Evolutionary conservation across 2,329 filamentous ascomycete species (phyloP).

Genomic region (Claviceps sp.): DNA sequence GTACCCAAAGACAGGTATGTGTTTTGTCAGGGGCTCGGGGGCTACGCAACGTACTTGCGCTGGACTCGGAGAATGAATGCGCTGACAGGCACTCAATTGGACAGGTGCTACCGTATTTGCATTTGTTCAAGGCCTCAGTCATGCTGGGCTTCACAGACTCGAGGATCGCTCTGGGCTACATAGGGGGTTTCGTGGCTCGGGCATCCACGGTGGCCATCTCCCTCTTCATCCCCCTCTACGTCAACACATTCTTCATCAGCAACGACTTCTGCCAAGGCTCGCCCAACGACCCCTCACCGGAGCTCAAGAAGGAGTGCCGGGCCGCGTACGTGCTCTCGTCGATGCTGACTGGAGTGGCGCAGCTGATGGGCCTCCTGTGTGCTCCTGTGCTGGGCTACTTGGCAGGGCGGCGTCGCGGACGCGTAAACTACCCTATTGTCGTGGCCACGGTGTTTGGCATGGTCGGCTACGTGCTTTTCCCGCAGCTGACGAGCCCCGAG

Average conservation of each 20-base stretch:
- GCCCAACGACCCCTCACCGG: slow-evolving; percentile 49
- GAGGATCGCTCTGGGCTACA: slow-evolving; percentile 73
- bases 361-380: slow-evolving; percentile 70
- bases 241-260: slow-evolving; percentile 79
- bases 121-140: slow-evolving; percentile 49
- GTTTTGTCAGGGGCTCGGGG: not conserved
- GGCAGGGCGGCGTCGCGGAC: slow-evolving; percentile 47
- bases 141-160: slow-evolving; percentile 60
- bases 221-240: slow-evolving; percentile 82
- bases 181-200: slow-evolving; percentile 88
- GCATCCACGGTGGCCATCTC: slow-evolving; percentile 92
- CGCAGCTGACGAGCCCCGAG: slow-evolving; percentile 64
- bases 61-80: not conserved
- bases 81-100: slow-evolving; percentile 5
- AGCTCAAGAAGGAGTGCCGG: slow-evolving; percentile 74
- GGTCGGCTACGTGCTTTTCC: slow-evolving; percentile 64
- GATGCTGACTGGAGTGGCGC: slow-evolving; percentile 76
- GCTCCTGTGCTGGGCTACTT: slow-evolving; percentile 82
- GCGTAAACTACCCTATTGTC: slow-evolving; percentile 61
- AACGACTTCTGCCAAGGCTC: slow-evolving; percentile 65
- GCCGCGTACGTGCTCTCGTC: slow-evolving; percentile 80
- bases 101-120: slow-evolving; percentile 38
- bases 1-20: slow-evolving; percentile 15
- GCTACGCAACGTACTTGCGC: not conserved
- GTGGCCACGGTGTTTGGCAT: slow-evolving; percentile 61